phyloP scores from a whole-genome alignment of 2,329 filamentous ascomycete species.

The Cladophialophora immunda region DNA sequence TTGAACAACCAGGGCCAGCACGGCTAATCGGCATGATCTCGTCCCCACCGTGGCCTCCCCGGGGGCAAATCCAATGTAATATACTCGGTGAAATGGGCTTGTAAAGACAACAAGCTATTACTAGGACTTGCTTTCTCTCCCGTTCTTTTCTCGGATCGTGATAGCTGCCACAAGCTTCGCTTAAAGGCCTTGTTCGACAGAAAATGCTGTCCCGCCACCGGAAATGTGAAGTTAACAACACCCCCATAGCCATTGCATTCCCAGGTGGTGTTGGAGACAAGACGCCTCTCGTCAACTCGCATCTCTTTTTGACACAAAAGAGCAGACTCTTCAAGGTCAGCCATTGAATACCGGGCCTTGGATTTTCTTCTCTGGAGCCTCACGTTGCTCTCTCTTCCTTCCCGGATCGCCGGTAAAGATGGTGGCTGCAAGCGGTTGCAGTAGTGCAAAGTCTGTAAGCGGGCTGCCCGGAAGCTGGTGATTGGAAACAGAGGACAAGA shows the following conservation, averaged over 20 bases:
- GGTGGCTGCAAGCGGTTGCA: not conserved
- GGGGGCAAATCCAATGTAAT: not conserved
- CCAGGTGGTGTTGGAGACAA: too few species aligned
- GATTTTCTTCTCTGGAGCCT: not conserved
- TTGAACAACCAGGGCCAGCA: too few species aligned
- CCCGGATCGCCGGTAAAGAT: not conserved
- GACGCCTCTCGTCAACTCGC: too few species aligned
- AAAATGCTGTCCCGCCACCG: too few species aligned
- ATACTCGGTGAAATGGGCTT: not conserved
- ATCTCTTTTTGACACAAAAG: too few species aligned
- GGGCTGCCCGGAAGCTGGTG: not conserved
- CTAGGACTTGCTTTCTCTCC: not conserved
- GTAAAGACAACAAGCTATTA: not conserved
- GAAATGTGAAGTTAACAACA: too few species aligned
- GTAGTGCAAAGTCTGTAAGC: not conserved
- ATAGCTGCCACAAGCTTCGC: not conserved
- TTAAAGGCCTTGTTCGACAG: not conserved
- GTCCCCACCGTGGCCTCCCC: not conserved
- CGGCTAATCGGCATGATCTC: slow-evolving; percentile 17
- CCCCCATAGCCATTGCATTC: too few species aligned
- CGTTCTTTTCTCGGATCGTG: not conserved
- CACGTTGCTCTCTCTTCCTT: not conserved
- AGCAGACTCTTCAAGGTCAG: too few species aligned
- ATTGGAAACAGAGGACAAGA: not conserved
- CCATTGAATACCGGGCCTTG: not conserved